A percentile compares a stretch with the other conserved stretches of the same genome.
Evolutionary conservation across 768 basidiomycete genomes (phyloP).

Genomic region (Coprinellus aureogranulatus): DNA sequence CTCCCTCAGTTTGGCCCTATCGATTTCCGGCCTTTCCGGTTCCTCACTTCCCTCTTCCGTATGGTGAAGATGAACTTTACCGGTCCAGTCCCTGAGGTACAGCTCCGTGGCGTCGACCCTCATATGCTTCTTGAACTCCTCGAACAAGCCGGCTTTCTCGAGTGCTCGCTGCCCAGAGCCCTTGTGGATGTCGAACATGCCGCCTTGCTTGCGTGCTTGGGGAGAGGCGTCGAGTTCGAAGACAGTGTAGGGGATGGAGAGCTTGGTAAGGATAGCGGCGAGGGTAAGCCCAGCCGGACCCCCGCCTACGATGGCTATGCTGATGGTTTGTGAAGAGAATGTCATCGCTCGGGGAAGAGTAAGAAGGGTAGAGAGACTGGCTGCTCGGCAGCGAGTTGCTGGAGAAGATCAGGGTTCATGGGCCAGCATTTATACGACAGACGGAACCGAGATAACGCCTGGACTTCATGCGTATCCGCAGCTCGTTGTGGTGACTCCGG

Average conservation of each 20-base stretch:
- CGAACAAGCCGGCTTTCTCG: slow-evolving; percentile 21
- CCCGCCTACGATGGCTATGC: slow-evolving; percentile 6
- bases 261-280: slow-evolving; percentile 19
- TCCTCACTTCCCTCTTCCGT: slow-evolving; percentile 6
- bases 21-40: slow-evolving; percentile 22
- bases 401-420: too few relatives aligned
- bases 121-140: slow-evolving; percentile 19
- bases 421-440: too few relatives aligned
- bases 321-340: too few relatives aligned
- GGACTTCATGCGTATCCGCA: too few relatives aligned
- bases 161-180: slow-evolving; percentile 23
- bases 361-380: too few relatives aligned
- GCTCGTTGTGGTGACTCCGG: too few relatives aligned
- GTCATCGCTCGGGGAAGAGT: too few relatives aligned
- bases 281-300: slow-evolving; percentile 26
- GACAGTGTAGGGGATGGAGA: slow-evolving; percentile 14
- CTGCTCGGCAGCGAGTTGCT: too few relatives aligned
- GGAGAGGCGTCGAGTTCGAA: slow-evolving; percentile 22
- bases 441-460: too few relatives aligned
- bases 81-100: slow-evolving; percentile 14
- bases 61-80: slow-evolving; percentile 3
- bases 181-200: slow-evolving; percentile 26
- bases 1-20: slow-evolving; percentile 20
- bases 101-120: slow-evolving; percentile 17
- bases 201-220: slow-evolving; percentile 20